Evolutionary conservation across 768 basidiomycete genomes (phyloP).

Genomic region (Albatrellus ellisii): DNA sequence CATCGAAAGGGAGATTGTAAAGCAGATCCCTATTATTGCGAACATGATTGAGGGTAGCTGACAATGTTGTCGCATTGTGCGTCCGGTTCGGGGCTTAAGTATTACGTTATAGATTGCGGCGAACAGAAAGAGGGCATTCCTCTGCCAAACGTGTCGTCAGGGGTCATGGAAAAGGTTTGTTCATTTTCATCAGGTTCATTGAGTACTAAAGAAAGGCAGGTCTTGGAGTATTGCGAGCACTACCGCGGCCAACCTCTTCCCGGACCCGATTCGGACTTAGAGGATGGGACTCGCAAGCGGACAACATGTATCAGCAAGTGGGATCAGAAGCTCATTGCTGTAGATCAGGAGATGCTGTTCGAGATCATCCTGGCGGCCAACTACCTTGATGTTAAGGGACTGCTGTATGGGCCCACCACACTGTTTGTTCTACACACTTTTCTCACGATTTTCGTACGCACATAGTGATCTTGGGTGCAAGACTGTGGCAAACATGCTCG

Average conservation of each 20-base stretch:
- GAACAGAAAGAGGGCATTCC: no score
- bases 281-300: slow-evolving; percentile 92
- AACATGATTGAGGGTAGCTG: no score
- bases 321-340: slow-evolving; percentile 98
- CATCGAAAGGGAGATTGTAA: no score
- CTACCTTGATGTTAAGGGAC: slow-evolving; percentile 98
- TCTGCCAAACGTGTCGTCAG: no score
- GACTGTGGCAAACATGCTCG: slow-evolving; percentile 99
- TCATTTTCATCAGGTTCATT: no score
- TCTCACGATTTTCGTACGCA: background rate
- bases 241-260: slow-evolving; percentile 97
- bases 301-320: slow-evolving; percentile 99
- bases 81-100: no score
- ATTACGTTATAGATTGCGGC: no score
- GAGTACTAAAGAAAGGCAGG: no score
- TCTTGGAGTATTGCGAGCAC: slow-evolving; percentile 98
- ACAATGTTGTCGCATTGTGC: no score
- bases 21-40: no score
- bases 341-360: slow-evolving; percentile 99
- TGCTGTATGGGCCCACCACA: slow-evolving; percentile 57
- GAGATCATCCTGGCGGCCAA: slow-evolving; percentile 99
- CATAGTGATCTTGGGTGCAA: slow-evolving; percentile 97
- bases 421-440: background rate
- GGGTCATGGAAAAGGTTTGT: no score
- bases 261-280: slow-evolving; percentile 62